Evolutionary conservation across 768 basidiomycete genomes (phyloP).

Genomic region (Rubroboletus pulcherrimus): DNA sequence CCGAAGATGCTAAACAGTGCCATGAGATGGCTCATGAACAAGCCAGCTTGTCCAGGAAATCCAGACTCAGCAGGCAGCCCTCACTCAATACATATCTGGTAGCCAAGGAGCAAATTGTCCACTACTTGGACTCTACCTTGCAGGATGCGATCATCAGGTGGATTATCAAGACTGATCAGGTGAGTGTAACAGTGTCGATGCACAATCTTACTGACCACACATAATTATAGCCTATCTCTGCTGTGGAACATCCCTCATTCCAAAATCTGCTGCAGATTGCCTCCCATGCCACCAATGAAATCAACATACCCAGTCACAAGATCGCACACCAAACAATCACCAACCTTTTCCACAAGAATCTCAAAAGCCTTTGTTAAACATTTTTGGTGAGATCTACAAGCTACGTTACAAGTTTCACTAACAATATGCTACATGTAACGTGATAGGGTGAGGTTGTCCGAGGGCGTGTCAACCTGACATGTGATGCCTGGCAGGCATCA

Average conservation of each 20-base stretch:
- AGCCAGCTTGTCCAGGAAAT: not conserved
- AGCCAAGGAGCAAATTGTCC: not conserved
- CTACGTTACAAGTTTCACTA: too few species aligned
- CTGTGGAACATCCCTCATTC: too few species aligned
- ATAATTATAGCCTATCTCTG: not conserved
- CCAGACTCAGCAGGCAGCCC: not conserved
- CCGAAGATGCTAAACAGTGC: not conserved
- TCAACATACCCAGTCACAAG: not conserved
- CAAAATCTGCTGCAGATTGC: not conserved
- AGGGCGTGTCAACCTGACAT: too few species aligned
- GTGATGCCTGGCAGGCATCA: too few species aligned
- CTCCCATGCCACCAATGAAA: not conserved
- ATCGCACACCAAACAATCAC: not conserved
- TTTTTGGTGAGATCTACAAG: too few species aligned
- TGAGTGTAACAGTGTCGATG: too few species aligned
- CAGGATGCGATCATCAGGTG: not conserved
- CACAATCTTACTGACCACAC: not conserved
- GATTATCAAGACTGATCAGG: not conserved
- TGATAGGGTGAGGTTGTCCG: too few species aligned
- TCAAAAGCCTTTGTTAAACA: too few species aligned
- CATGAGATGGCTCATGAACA: not conserved
- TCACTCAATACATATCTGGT: not conserved
- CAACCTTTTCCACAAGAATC: not conserved
- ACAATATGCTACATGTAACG: too few species aligned
- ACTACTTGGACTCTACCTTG: not conserved